Base-by-base conservation (phyloP, 2,329 filamentous ascomycete genomes). In the Lachnellula hyalina region DNA sequence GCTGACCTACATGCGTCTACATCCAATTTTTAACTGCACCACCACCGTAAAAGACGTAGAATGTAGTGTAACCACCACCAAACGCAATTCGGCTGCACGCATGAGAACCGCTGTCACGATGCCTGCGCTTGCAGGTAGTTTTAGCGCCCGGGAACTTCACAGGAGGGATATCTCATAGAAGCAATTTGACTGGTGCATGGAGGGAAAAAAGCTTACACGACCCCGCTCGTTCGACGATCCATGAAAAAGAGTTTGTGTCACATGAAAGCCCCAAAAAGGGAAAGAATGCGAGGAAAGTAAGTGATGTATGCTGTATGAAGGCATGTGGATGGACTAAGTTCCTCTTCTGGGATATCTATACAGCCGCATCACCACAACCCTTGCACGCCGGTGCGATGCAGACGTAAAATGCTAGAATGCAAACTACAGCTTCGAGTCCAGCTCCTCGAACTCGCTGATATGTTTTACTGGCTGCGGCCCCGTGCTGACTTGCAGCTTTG, bases 391-490 rank as follows among this genome's bases (percentile, higher is more conserved):
- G n/a, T 17, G n/a, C 15, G 36, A 40, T 40, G 15, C 36, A 40
- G 36, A 40, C 7, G 36, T 40, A 17, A 17, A 40, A 17, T 15
- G 36, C 36, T 32, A 32, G 28, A 32, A 11, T 32, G 8, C 8
- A 8, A 12, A 32, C 79, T 70, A 93, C 54, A 96, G 78, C 75
- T 96, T 96, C 14, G 89, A 75, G 60, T 89, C 90, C 56, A 86
- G 77, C 56, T 96, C 93, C 69, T 96, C 89, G 71, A 93, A 97
- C 66, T 91, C 88, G 58, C 79, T 86, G 53, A 97, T 71, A 61
- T 94, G 87, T 67, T 81, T 85, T 32, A 89, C 82, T 0, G 92
- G 82, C 58, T 79, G 79, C 1, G 91, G 83, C 0, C 89, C 93
- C 21, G 81, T 78, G 60, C 85, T 94, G 28, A 90, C 80, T 56